phyloP scores from a whole-genome alignment of 192 early-diverging fungal genomes.

The Podila clonocystis region DNA sequence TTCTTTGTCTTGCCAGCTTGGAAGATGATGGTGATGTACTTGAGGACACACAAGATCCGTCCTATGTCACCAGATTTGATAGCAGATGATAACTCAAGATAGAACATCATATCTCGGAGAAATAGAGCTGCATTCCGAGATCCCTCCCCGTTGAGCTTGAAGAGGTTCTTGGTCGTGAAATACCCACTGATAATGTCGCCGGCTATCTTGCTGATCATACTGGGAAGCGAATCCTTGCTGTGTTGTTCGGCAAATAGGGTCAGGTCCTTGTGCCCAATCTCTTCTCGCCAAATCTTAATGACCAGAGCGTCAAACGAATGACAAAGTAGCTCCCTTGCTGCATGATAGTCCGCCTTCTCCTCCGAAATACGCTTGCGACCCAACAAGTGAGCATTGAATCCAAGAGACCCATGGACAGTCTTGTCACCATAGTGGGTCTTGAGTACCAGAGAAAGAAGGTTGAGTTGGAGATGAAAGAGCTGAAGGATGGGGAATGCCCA shows the following conservation, averaged over 20 bases:
- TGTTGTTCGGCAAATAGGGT: too few relatives aligned
- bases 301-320: slow-evolving; percentile 4
- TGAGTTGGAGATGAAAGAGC: slow-evolving; percentile 13
- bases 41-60: background rate
- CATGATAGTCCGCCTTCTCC: slow-evolving; percentile 13
- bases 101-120: too few relatives aligned
- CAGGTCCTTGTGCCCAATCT: background rate
- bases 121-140: too few relatives aligned
- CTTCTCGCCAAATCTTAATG: background rate
- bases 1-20: slow-evolving; percentile 15
- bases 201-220: too few relatives aligned
- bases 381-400: background rate
- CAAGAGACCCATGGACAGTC: background rate
- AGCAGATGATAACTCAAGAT: too few relatives aligned
- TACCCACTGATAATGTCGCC: background rate
- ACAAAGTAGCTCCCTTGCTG: slow-evolving; percentile 6
- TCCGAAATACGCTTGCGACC: background rate
- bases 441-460: background rate
- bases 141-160: background rate
- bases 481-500: slow-evolving; percentile 11
- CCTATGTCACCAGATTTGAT: too few relatives aligned
- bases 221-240: too few relatives aligned
- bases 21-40: slow-evolving; percentile 14
- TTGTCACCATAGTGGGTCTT: background rate
- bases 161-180: background rate